Evolutionary conservation across 441 rosid genomes (phyloP).

Genomic region (Gossypium schwendimanii): DNA sequence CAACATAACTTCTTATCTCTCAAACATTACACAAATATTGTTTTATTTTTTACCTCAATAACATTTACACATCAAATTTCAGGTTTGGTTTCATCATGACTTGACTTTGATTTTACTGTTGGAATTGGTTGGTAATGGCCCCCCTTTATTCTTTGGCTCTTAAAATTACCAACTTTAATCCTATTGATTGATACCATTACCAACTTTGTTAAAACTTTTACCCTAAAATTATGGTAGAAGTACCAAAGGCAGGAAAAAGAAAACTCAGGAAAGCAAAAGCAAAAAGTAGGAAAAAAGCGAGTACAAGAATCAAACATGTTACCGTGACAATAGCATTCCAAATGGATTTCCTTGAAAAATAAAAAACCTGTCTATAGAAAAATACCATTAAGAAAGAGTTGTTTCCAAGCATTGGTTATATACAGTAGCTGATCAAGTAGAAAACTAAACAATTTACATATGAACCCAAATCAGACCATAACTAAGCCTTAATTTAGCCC

Average conservation of each 20-base stretch:
- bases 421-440: background rate
- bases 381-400: background rate
- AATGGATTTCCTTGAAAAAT: background rate
- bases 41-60: background rate
- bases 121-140: background rate
- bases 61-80: background rate
- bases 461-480: background rate
- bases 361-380: background rate
- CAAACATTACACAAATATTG: background rate
- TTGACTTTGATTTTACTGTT: background rate
- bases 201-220: background rate
- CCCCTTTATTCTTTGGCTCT: background rate
- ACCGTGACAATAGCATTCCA: background rate
- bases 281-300: background rate
- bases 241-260: background rate
- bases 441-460: background rate
- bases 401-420: background rate
- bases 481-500: background rate
- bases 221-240: constrained; percentile 1
- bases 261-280: background rate
- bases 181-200: background rate
- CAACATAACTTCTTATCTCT: background rate
- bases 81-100: background rate
- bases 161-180: background rate
- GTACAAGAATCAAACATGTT: constrained; percentile 1